Evolutionary conservation across 306 rosid genomes (phyloP).

Genomic region (Hylodesmum podocarpum): DNA sequence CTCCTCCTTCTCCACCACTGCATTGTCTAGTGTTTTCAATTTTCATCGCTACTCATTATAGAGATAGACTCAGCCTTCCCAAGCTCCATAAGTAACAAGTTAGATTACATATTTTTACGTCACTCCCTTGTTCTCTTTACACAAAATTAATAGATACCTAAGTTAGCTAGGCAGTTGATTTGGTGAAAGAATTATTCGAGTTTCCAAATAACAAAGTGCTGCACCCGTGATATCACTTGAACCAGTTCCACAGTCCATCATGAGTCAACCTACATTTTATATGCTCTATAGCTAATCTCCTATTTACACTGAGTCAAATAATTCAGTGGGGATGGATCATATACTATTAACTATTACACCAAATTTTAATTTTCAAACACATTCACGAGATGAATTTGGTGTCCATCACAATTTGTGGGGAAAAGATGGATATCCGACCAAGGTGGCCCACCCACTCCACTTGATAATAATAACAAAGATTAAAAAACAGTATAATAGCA

Average conservation of each 20-base stretch:
- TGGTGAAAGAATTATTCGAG: background rate
- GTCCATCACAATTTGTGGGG: background rate
- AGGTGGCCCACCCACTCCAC: constrained; percentile 12
- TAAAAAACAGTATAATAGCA: background rate
- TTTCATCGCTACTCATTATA: too few relatives aligned
- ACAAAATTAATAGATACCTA: too few relatives aligned
- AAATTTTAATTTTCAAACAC: background rate
- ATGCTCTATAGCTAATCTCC: background rate
- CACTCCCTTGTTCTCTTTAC: too few relatives aligned
- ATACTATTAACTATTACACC: too few relatives aligned
- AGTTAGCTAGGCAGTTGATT: background rate
- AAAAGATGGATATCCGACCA: background rate
- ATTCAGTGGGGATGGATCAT: too few relatives aligned
- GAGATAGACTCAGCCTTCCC: too few relatives aligned
- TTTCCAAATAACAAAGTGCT: background rate
- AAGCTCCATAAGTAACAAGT: too few relatives aligned
- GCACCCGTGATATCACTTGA: background rate
- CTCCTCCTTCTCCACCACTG: background rate
- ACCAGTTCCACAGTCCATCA: background rate
- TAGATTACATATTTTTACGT: too few relatives aligned
- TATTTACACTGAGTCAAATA: background rate
- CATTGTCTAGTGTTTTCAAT: too few relatives aligned
- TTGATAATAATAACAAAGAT: background rate
- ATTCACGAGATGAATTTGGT: background rate
- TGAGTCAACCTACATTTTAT: background rate